Base-by-base conservation (phyloP, 2,329 filamentous ascomycete species). In the Paraconiothyrium brasiliense region DNA sequence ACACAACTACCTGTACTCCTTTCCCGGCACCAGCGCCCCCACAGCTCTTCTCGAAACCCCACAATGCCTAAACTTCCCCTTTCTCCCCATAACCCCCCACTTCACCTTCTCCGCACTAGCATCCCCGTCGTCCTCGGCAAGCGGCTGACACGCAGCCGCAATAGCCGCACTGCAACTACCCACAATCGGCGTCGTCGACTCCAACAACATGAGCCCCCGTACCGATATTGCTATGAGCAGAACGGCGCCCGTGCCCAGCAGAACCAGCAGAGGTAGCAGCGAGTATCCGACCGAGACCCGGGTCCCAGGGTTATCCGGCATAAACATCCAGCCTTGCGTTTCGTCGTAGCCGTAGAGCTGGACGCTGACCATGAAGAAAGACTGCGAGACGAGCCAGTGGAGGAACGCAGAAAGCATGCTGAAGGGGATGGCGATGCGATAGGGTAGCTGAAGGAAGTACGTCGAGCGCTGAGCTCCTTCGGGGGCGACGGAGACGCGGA, bases 351-450 rank as follows among this genome's bases (percentile, higher is more conserved):
- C 41, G 4, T 47, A 55, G 41, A 82, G 69, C 2, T 67, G 66
- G 1, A 47, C 44, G 22, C 44, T 47, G 22, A 79, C 76, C 8
- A 83, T 61, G 66, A 83, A 84, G 11, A 84, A 55, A 27, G 71
- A 75, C 52, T 83, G 79, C 0, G 80, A 82, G 4, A 79, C 69
- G 1, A 83, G 71, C 80, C 80, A 84, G 58, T 83, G 82, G 11
- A 83, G 62, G 0, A 78, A 11, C 0, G 68, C 70, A 0, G 76
- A 79, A 0, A 72, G 1, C 0, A 69, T 44, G 16, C 78, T 68
- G 2, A 83, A 64, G 0, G 81, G 81, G 1, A 80, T 44, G 0
- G 73, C 71, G 46, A 78, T 79, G 16, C 71, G 71, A 62, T 73
- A 81, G 0, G 81, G 81, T 0, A 83, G 66, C 22, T 77, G 71